Evolutionary conservation across 495 filamentous ascomycete species (phyloP).

Genomic region (Xylaria curta): DNA sequence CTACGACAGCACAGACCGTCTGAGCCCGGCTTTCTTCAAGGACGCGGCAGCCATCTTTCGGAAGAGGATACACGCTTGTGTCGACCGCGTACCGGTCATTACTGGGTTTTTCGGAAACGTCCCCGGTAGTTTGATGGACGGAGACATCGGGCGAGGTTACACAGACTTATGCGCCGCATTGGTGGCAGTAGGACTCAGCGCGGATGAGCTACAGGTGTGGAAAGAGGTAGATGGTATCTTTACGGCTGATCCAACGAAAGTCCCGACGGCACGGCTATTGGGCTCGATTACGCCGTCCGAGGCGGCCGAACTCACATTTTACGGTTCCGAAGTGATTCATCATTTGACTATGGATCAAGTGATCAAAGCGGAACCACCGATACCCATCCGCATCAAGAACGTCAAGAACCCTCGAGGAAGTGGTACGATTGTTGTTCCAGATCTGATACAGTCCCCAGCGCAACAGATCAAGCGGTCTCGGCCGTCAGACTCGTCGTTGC

Average conservation of each 20-base stretch:
- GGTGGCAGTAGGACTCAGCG: constrained; percentile 76
- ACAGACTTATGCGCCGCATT: constrained; percentile 89
- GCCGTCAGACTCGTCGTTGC: constrained; percentile 49
- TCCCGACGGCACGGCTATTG: constrained; percentile 81
- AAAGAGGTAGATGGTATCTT: constrained; percentile 95
- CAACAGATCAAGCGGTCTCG: constrained; percentile 53
- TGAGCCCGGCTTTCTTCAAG: constrained; percentile 83
- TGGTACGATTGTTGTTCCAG: constrained; percentile 83
- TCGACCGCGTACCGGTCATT: constrained; percentile 73
- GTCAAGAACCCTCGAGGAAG: constrained; percentile 90
- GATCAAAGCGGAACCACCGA: constrained; percentile 79
- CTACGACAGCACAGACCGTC: constrained; percentile 62
- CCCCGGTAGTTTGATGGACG: constrained; percentile 77
- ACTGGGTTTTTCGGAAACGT: constrained; percentile 91
- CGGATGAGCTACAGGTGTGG: constrained; percentile 87
- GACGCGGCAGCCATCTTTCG: constrained; percentile 67
- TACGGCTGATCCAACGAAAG: constrained; percentile 85
- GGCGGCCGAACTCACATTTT: constrained; percentile 90
- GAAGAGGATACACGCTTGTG: constrained; percentile 72
- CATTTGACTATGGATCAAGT: constrained; percentile 99
- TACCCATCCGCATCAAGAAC: constrained; percentile 97
- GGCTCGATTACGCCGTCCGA: constrained; percentile 83
- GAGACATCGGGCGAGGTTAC: constrained; percentile 82
- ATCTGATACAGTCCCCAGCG: constrained; percentile 51
- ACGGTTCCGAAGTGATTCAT: constrained; percentile 95